Base-by-base conservation (phyloP, 2,329 filamentous ascomycete genomes). In the Hysterium pulicare region DNA sequence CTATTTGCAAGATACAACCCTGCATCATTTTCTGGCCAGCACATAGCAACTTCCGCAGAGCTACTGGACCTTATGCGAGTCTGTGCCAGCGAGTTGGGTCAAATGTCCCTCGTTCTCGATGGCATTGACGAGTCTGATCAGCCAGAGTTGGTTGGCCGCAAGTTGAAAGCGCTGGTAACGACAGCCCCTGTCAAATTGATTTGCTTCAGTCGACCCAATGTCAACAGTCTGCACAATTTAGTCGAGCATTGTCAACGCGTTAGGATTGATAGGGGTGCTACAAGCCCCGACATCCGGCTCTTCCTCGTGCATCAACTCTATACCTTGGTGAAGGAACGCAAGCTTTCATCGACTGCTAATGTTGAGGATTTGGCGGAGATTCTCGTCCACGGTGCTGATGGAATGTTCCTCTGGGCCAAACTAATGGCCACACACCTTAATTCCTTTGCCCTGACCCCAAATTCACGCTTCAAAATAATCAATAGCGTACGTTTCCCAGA, bases 321-420 rank as follows among this genome's bases (percentile, higher is more conserved):
- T 9, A 23, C 21, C 8, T 9, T 37, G 13, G 13, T n/a, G 10
- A 19, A 37, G 13, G 11, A 37, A 20, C 10, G 8, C 19, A 16
- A 20, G 9, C 20, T 37, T 17, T 23, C 11, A 10, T 37, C 21
- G 10, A 23, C 17, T 22, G 34, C 34, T 8, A 23, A 37, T 20
- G 15, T 41, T 34, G 24, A 22, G 21, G 26, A 20, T 13, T 28
- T 28, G 13, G 24, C 13, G 13, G n/a, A 33, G 6, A 31, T 41
- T 5, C 13, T 28, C 24, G 37, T 40, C 37, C 5, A 17, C 13
- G 6, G 24, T 7, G 37, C 37, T 30, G 37, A 40, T 11, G 37
- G 37, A 5, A 40, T 40, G 37, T 40, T 40, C 24, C 24, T 40
- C 6, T 40, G 37, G 37, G 37, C 37, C 7, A 20, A 24, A 11